Conservation (phyloP, 176 grass and related monocot genomes). For the Zizania latifolia region DNA sequence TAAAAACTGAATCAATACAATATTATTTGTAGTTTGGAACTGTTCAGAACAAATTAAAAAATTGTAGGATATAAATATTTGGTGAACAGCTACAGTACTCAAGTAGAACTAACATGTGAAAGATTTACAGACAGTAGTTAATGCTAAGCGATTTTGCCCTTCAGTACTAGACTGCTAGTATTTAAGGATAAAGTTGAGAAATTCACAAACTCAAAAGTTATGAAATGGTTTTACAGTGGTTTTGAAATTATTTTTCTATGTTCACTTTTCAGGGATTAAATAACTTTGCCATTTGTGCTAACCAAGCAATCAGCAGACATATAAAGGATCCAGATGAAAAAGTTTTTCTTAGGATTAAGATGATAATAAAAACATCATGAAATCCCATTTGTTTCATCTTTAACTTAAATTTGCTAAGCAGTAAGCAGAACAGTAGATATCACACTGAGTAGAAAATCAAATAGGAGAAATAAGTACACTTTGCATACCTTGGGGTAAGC, state of each 20-base stretch:
- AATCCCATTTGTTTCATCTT: background rate
- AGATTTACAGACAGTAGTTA: background rate
- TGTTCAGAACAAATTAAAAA: background rate
- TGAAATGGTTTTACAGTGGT: background rate
- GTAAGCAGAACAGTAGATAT: background rate
- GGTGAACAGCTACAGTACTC: background rate
- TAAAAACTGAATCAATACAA: slow-evolving; percentile 14
- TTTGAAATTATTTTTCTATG: background rate
- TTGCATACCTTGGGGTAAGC: slow-evolving; percentile 26
- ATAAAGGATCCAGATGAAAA: background rate
- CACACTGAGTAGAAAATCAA: background rate
- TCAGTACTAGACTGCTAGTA: background rate
- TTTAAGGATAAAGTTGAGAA: slow-evolving; percentile 16
- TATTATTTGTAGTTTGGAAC: slow-evolving; percentile 7
- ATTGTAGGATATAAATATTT: background rate
- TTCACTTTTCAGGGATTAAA: background rate
- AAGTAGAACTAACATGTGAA: background rate
- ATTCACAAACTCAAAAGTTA: background rate
- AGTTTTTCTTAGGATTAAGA: background rate
- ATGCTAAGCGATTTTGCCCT: background rate
- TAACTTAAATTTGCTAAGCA: background rate
- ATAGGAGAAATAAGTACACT: background rate
- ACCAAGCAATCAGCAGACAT: background rate
- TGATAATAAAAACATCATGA: background rate
- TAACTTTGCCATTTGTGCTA: background rate